Percentiles rank a stretch among this genome's conserved stretches.
phyloP scores from a whole-genome alignment of 2,329 filamentous ascomycete species.

The Escovopsis sp. region DNA sequence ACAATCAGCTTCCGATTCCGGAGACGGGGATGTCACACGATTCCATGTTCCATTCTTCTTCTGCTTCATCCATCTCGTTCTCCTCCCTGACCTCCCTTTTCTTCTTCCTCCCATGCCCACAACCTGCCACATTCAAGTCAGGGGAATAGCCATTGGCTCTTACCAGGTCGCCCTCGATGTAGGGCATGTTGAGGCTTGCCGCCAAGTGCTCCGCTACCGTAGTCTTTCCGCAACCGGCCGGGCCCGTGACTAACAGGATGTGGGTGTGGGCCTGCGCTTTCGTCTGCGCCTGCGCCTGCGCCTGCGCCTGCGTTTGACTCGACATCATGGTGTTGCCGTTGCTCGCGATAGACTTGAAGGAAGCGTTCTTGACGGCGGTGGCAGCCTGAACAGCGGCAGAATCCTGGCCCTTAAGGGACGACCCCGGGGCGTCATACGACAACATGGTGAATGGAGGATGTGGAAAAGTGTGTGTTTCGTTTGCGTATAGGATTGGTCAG shows the following conservation, averaged over 20 bases:
- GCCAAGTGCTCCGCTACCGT: constrained; percentile 56
- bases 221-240: constrained; percentile 66
- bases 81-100: too few species aligned
- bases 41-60: too few species aligned
- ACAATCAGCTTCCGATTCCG: constrained; percentile 1
- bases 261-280: constrained; percentile 32
- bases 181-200: constrained; percentile 46
- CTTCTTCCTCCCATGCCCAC: too few species aligned
- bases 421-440: not conserved
- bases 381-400: constrained; percentile 9
- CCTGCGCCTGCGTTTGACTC: constrained; percentile 9
- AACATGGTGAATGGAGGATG: not conserved
- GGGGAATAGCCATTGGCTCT: constrained; percentile 15
- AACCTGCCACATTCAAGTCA: not conserved
- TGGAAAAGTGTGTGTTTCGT: not conserved
- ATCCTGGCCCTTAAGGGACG: constrained; percentile 19
- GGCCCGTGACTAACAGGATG: constrained; percentile 69
- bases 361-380: constrained; percentile 1
- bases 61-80: too few species aligned
- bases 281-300: too few species aligned
- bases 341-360: constrained; percentile 12
- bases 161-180: constrained; percentile 68
- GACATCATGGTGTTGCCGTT: constrained; percentile 10
- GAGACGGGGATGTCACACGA: too few species aligned
- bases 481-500: not conserved